Evolutionary conservation across 1,284 basidiomycete species (phyloP), one percentile per base, ranked within the genome.

Genomic region (Inonotus obliquus): DNA sequence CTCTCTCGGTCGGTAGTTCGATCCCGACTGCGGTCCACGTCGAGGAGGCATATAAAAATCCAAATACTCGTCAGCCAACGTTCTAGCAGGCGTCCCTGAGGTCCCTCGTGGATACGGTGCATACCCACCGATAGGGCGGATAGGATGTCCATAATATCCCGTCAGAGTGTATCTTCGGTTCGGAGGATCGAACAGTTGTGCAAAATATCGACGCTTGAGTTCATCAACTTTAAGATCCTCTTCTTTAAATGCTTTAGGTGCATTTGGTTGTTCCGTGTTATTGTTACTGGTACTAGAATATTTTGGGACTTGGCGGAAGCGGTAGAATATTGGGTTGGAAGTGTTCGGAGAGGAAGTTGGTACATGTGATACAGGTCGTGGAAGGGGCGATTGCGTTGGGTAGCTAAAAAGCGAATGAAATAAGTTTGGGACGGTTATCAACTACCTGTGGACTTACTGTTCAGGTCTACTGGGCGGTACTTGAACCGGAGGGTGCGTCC

Each of bases 1-100:
- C n/a, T 52, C 51, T 3, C 10, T 11, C 17, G 32, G n/a, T 17
- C 23, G 6, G 27, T 52, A 35, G 19, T 9, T 32, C 11, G 14
- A 14, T 10, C 25, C 27, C 6, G 32, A 37, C 2, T 52, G 51
- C n/a, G 55, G 45, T 19, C 41, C 41, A 13, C 55, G 55, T 27
- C 44, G n/a, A 13, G 57, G 4, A 49, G 57, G 48, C 57, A 59
- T 59, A 21, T 59, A 59, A 37, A 19, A 59, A 35, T 59, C 47
- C 29, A 59, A 35, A 37, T 59, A 59, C 19, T 48, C 47, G 23
- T 59, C 57, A 7, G 57, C 57, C 45, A 51, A 35, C 27, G 57
- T 51, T 13, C 47, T 11, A 13, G 52, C 57, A 25, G 41, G 41
- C 19, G 57, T 32, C 32, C 38, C 23, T 35, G 54, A 27, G 29